Conservation (phyloP, 352 stramenopile species). For the Phytopythium litorale region DNA sequence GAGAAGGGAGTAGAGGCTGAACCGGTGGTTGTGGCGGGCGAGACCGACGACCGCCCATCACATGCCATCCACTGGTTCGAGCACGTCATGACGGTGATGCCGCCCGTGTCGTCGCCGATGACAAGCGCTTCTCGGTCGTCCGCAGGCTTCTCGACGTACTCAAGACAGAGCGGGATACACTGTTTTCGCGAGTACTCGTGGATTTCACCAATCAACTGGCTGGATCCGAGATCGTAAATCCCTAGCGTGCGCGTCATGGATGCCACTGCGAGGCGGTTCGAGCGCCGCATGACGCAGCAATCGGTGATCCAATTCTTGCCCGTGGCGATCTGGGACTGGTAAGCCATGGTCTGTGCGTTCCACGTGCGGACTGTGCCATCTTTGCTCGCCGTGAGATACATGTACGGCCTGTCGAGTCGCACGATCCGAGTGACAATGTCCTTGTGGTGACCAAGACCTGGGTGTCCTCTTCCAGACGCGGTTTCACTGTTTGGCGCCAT, state of each 20-base stretch:
- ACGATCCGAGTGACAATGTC: constrained; percentile 70
- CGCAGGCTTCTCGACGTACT: constrained; percentile 74
- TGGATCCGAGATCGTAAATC: constrained; percentile 73
- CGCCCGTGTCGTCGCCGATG: constrained; percentile 71
- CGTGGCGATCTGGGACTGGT: constrained; percentile 56
- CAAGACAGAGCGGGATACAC: constrained; percentile 73
- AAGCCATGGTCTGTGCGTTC: constrained; percentile 63
- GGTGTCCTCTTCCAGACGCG: constrained; percentile 9
- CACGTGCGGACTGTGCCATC: constrained; percentile 72
- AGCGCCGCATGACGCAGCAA: constrained; percentile 74
- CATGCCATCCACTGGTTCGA: constrained; percentile 67
- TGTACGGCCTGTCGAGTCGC: constrained; percentile 56
- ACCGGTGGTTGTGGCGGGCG: constrained; percentile 14
- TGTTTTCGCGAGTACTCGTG: constrained; percentile 75
- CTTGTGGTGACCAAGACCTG: constrained; percentile 44
- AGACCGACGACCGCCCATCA: constrained; percentile 48
- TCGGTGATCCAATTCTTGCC: constrained; percentile 80
- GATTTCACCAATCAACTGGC: constrained; percentile 68
- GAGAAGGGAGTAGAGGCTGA: constrained; percentile 5
- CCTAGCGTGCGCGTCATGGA: constrained; percentile 75
- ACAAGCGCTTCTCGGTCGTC: constrained; percentile 72
- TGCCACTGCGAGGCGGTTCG: constrained; percentile 71
- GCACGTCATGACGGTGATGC: constrained; percentile 69
- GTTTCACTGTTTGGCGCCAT: constrained; percentile 3
- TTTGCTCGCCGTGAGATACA: constrained; percentile 74